Evolutionary conservation across 805 yeast species (phyloP).

Genomic region (Hanseniaspora guilliermondii): DNA sequence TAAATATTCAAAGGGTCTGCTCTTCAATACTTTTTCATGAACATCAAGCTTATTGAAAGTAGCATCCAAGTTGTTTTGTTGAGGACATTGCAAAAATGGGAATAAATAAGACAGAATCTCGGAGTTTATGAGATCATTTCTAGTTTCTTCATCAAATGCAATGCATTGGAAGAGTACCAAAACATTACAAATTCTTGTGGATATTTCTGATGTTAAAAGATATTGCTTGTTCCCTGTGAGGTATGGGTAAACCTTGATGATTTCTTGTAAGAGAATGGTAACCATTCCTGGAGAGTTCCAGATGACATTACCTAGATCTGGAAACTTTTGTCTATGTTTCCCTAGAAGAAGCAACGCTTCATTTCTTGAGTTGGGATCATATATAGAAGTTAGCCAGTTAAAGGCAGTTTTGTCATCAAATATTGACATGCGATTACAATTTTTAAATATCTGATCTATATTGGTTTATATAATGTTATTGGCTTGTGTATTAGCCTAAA

Average conservation of each 20-base stretch:
- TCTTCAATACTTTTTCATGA: conserved; percentile 40
- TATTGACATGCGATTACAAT: conserved; percentile 24
- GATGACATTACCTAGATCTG: conserved; percentile 78
- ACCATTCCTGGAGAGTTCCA: conserved; percentile 97
- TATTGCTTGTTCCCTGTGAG: conserved; percentile 43
- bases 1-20: conserved; percentile 85
- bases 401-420: conserved; percentile 71
- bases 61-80: neutral
- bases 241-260: conserved; percentile 78
- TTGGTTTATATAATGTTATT: no score
- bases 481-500: no score
- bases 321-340: conserved; percentile 86
- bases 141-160: conserved; percentile 86
- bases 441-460: no score
- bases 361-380: conserved; percentile 82
- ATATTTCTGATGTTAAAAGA: conserved; percentile 71
- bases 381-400: conserved; percentile 80
- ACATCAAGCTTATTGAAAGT: neutral
- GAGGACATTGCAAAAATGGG: conserved; percentile 49
- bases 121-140: conserved; percentile 72
- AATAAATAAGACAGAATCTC: conserved; percentile 85
- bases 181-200: conserved; percentile 92
- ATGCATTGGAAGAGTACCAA: conserved; percentile 90
- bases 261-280: conserved; percentile 82
- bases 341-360: conserved; percentile 87